Evolutionary conservation across 768 basidiomycete species (phyloP), one percentile per base, ranked within the genome.

Genomic region (Leccinum variicolor): DNA sequence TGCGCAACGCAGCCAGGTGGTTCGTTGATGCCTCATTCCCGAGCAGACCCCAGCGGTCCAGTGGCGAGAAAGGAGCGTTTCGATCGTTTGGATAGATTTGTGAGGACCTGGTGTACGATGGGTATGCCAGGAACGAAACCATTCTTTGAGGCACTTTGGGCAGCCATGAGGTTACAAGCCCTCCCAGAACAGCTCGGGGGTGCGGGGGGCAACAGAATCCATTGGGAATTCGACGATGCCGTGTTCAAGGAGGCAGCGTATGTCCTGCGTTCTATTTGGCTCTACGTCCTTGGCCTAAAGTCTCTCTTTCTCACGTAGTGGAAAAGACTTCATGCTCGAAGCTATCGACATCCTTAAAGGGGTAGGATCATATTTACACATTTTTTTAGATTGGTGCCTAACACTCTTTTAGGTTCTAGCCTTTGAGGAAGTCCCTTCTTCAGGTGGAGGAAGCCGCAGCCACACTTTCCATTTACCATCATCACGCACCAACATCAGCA

Each of bases 161-260:
- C 86, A 8, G 76, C 89, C 57, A 81, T 95, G 78, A 82, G 91
- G 59, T 75, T 93, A 39, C 92, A 94, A 69, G 84, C 86, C 45
- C 80, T 94, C 47, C 91, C 92, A 50, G 84, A 86, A 67, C 80
- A 82, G 47, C 78, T 92, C 41, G 92, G 94, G 48, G 93, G 94
- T 54, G 89, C 90, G 33, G 94, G 92, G 48, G 71, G 73, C 31
- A 78, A 77, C 64, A 78, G 82, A 64, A 85, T 95, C 54, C 82
- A 89, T 65, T 96, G 94, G 94, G 91, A 94, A 76, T 77, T 95
- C 21, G 94, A 96, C 71, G 94, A 96, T 76, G 92, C 92, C 19
- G 91, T 95, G 15, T 92, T 95, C 76, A 89, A 93, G 68, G 94
- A 96, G 74, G 84, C 92, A 62, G 93, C 90, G 93, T 93, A 79